phyloP scores from a whole-genome alignment of 2,329 filamentous ascomycete species.

The Trichoderma gracile region DNA sequence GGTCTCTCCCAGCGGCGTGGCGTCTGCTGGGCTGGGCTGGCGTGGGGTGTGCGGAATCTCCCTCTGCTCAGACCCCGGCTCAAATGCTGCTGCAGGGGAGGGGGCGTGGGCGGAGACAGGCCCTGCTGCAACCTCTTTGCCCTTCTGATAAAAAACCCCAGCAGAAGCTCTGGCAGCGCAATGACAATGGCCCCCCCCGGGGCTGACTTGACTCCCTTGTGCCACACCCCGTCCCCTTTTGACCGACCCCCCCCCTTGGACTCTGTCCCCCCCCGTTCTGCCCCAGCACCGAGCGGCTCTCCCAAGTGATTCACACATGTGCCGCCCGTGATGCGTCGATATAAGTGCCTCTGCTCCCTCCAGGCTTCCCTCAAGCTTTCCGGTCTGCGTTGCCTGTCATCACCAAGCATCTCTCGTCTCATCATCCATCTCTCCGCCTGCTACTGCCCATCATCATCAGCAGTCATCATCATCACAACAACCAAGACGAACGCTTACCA shows the following conservation, averaged over 20 bases:
- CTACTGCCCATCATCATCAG: too few relatives aligned
- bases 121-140: slow-evolving; percentile 23
- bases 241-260: slow-evolving; percentile 5
- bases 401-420: slow-evolving; percentile 14
- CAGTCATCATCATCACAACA: not conserved
- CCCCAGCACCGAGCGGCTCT: slow-evolving; percentile 22
- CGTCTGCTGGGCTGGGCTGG: not conserved
- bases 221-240: slow-evolving; percentile 18
- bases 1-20: slow-evolving; percentile 9
- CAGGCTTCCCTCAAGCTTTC: slow-evolving; percentile 10
- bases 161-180: slow-evolving; percentile 9
- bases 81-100: not conserved
- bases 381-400: slow-evolving; percentile 15
- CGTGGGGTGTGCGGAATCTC: not conserved
- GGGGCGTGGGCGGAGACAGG: slow-evolving; percentile 4
- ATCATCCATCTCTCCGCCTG: not conserved
- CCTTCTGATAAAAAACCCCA: slow-evolving; percentile 20
- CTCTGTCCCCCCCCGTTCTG: slow-evolving; percentile 24
- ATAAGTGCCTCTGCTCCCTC: slow-evolving; percentile 30
- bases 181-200: too few relatives aligned
- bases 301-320: slow-evolving; percentile 30
- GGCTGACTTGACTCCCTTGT: not conserved
- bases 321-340: slow-evolving; percentile 28
- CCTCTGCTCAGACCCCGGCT: too few relatives aligned
- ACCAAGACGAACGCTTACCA: not conserved